Conservation (phyloP, 176 grass and related monocot genomes). For the Ampelocalamus luodianensis region DNA sequence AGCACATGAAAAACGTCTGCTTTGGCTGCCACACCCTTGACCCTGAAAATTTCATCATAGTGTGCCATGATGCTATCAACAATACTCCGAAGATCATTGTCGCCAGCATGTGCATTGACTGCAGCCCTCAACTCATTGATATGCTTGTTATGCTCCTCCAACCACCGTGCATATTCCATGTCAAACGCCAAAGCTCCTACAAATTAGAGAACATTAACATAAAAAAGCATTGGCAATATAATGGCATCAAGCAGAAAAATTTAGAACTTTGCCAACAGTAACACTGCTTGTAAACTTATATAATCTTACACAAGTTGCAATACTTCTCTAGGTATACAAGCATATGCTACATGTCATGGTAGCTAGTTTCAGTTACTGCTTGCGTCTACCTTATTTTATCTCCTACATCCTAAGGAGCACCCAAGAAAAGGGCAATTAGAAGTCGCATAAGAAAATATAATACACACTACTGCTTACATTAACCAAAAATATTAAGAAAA, state of each 20-base stretch:
- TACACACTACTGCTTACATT: constrained; percentile 16
- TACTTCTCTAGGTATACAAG: constrained; percentile 25
- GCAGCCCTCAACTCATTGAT: constrained; percentile 75
- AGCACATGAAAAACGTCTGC: constrained; percentile 91
- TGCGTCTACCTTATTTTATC: constrained; percentile 38
- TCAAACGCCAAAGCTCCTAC: constrained; percentile 90
- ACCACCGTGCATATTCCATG: constrained; percentile 83
- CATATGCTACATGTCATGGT: not conserved
- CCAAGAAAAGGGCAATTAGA: constrained; percentile 9
- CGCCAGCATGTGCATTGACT: constrained; percentile 64
- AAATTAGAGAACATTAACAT: constrained; percentile 40
- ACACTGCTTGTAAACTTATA: constrained; percentile 19
- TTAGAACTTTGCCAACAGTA: not conserved
- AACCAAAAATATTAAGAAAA: not conserved
- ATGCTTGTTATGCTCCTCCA: constrained; percentile 82
- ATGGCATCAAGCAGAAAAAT: constrained; percentile 6
- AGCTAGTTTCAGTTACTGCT: constrained; percentile 23
- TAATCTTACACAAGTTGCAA: constrained; percentile 11
- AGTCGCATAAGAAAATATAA: not conserved
- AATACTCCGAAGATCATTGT: constrained; percentile 64
- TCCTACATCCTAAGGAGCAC: not conserved
- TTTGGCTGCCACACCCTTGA: constrained; percentile 83
- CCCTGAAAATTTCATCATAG: constrained; percentile 85
- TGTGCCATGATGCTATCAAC: constrained; percentile 76
- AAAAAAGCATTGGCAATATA: constrained; percentile 27